Evolutionary conservation across 257 asterid species (phyloP).

Genomic region (Mentha longifolia): DNA sequence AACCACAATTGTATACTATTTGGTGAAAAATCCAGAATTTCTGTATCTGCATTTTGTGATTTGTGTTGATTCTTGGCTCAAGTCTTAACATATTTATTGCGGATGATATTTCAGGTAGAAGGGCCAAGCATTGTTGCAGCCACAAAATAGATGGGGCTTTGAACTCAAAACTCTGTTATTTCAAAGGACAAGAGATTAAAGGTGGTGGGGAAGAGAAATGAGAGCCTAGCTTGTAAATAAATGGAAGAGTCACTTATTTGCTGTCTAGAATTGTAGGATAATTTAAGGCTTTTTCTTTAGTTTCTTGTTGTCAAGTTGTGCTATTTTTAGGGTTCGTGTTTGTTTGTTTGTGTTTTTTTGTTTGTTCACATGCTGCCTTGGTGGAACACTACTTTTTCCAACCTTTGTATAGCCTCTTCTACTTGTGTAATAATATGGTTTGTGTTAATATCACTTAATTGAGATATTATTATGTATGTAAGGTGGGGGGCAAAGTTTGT

Average conservation of each 20-base stretch:
- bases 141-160: constrained; percentile 53
- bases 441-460: neutral
- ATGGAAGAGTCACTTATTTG: constrained; percentile 40
- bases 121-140: constrained; percentile 76
- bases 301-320: constrained; percentile 22
- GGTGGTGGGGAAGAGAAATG: constrained; percentile 28
- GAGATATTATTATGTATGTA: neutral
- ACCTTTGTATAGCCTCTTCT: constrained; percentile 34
- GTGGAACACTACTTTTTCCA: neutral
- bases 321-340: constrained; percentile 23
- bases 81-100: neutral
- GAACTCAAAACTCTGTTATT: neutral
- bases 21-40: neutral
- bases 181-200: neutral
- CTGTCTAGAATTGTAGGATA: constrained; percentile 24
- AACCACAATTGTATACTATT: too few species aligned
- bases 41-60: neutral
- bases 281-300: constrained; percentile 9
- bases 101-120: constrained; percentile 76
- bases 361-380: constrained; percentile 29
- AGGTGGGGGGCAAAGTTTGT: too few species aligned
- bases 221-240: constrained; percentile 52
- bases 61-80: neutral
- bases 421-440: constrained; percentile 37
- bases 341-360: constrained; percentile 19